These are phyloP conservation scores for Saururus chinensis DNA, from an alignment of 164 flowering plant species.

Conservation along the genomic window DNA sequence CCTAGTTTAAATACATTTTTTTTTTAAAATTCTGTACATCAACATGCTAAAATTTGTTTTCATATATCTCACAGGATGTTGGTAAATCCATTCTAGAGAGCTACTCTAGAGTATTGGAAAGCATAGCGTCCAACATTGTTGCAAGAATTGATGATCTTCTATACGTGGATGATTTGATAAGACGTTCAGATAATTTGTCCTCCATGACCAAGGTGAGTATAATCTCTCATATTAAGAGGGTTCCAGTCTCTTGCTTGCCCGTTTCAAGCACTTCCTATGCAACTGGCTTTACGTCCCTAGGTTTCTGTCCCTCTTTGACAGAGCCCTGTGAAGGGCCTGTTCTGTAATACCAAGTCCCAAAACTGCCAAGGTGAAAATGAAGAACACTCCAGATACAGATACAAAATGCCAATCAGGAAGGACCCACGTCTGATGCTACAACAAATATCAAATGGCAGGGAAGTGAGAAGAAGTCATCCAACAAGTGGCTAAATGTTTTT, in stretches of 20 bases:
- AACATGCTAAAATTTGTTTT: neutral
- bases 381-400: conserved; percentile 24
- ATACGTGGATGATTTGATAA: conserved; percentile 78
- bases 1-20: neutral
- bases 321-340: conserved; percentile 59
- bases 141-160: conserved; percentile 91
- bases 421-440: conserved; percentile 2
- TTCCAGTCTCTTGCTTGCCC: conserved; percentile 36
- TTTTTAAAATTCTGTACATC: neutral
- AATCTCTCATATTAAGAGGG: conserved; percentile 47
- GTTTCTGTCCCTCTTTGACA: conserved; percentile 48
- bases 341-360: conserved; percentile 34
- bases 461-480: neutral
- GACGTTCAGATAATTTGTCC: conserved; percentile 46
- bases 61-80: conserved; percentile 57
- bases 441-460: conserved; percentile 8
- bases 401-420: conserved; percentile 7
- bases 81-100: conserved; percentile 94
- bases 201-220: conserved; percentile 45
- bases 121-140: conserved; percentile 78
- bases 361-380: conserved; percentile 43
- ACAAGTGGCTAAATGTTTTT: neutral
- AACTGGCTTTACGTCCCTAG: conserved; percentile 43
- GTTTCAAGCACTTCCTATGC: conserved; percentile 62
- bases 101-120: conserved; percentile 98